phyloP scores from a whole-genome alignment of 805 yeast species.

The Cyberlindnera amylophila region DNA sequence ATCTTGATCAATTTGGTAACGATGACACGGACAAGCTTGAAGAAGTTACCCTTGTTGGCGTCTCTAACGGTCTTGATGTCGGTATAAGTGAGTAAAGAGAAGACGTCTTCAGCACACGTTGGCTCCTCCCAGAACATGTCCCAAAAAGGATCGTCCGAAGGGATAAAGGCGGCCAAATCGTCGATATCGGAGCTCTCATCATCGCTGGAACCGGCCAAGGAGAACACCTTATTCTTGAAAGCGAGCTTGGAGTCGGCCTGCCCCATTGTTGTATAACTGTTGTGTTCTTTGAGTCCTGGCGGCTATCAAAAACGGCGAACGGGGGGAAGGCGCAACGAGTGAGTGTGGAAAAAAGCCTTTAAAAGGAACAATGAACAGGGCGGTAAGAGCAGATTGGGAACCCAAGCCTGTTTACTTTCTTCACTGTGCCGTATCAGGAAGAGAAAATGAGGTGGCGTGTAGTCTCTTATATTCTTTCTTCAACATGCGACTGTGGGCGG shows the following conservation, averaged over 20 bases:
- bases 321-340: too few species aligned
- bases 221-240: constrained; percentile 57
- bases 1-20: constrained; percentile 30
- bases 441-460: too few species aligned
- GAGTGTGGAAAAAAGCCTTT: too few species aligned
- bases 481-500: too few species aligned
- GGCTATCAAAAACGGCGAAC: too few species aligned
- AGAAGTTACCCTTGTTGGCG: constrained; percentile 53
- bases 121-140: constrained; percentile 46
- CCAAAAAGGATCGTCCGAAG: constrained; percentile 40
- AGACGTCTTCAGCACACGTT: constrained; percentile 51
- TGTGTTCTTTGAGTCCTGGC: too few species aligned
- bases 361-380: too few species aligned
- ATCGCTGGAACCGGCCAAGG: constrained; percentile 43
- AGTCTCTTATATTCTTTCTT: too few species aligned
- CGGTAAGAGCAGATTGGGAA: too few species aligned
- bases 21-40: constrained; percentile 44
- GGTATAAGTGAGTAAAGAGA: constrained; percentile 47
- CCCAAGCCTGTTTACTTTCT: too few species aligned
- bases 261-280: constrained; percentile 48
- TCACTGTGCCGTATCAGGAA: too few species aligned
- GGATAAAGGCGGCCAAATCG: constrained; percentile 21
- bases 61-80: constrained; percentile 62
- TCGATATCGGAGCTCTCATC: constrained; percentile 5
- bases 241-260: constrained; percentile 64